These are phyloP conservation scores for Corymbia calophylla DNA, from an alignment of 441 rosid species.

Conservation along the genomic window DNA sequence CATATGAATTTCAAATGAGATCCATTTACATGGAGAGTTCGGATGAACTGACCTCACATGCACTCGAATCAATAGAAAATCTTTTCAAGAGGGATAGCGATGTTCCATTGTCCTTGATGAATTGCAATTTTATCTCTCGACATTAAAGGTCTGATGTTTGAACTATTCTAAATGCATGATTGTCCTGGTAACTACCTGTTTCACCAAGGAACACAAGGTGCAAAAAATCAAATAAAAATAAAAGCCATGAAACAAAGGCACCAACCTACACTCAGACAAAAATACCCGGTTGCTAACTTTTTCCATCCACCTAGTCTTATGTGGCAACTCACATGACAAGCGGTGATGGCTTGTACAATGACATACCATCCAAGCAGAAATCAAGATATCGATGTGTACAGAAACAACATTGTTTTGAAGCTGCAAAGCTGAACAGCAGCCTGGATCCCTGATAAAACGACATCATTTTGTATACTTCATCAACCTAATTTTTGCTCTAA, in stretches of 20 bases:
- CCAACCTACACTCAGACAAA: not conserved
- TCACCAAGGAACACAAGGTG: not conserved
- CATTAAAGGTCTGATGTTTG: not conserved
- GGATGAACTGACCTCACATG: fast-evolving
- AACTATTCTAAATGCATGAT: too few species aligned
- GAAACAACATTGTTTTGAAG: not conserved
- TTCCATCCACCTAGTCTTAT: not conserved
- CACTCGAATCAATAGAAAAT: fast-evolving
- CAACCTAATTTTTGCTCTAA: not conserved
- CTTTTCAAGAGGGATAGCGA: not conserved
- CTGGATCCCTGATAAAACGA: not conserved
- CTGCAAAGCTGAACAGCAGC: not conserved
- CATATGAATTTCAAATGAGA: fast-evolving
- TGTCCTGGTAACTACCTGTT: not conserved
- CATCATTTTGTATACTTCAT: not conserved
- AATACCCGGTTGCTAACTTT: not conserved
- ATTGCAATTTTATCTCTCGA: not conserved
- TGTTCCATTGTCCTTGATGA: fast-evolving
- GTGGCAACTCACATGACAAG: not conserved
- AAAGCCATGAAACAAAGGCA: not conserved
- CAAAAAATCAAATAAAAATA: not conserved
- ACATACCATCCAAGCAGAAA: not conserved
- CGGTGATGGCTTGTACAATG: not conserved
- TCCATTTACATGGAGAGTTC: fast-evolving
- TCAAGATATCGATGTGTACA: not conserved